Conservation (phyloP, 345 rosid genomes). For the Arabis hirsuta region DNA sequence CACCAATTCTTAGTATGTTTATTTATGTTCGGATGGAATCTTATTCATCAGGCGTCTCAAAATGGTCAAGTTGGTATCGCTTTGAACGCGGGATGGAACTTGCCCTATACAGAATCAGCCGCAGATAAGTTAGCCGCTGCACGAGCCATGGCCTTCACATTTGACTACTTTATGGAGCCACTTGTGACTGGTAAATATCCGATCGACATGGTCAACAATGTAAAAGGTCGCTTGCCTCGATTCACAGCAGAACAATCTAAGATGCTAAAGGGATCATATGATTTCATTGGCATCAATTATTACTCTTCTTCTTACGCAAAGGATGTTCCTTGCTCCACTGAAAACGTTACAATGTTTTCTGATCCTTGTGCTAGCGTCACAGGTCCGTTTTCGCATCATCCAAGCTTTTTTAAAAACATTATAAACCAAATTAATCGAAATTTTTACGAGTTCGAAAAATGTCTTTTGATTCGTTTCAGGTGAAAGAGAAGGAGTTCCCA, state of each 20-base stretch:
- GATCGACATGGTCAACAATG: conserved; percentile 42
- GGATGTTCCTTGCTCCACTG: conserved; percentile 28
- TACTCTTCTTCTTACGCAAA: conserved; percentile 53
- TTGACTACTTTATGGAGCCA: conserved; percentile 62
- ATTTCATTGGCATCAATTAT: conserved; percentile 65
- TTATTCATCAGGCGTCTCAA: conserved; percentile 42
- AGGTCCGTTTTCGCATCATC: conserved; percentile 37
- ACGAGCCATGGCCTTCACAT: conserved; percentile 51
- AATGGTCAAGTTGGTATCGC: conserved; percentile 54
- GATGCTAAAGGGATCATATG: conserved; percentile 58
- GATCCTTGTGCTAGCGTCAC: conserved; percentile 48
- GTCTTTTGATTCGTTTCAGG: conserved; percentile 26
- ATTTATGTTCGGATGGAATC: not conserved
- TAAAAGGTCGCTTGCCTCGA: conserved; percentile 55
- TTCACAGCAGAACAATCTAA: conserved; percentile 56
- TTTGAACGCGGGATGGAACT: conserved; percentile 44
- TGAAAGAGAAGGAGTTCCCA: conserved; percentile 49
- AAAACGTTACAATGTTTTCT: conserved; percentile 42
- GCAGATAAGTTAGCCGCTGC: conserved; percentile 46
- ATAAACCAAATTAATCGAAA: not conserved
- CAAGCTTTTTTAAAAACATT: not conserved
- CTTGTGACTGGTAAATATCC: conserved; percentile 60
- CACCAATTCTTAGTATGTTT: not conserved
- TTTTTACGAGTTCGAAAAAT: not conserved
- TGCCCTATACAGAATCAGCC: conserved; percentile 44